A percentile compares a stretch with the other conserved stretches of the same genome.
Evolutionary conservation across 2,329 filamentous ascomycete species (phyloP).

Genomic region (Ascochyta fabae): DNA sequence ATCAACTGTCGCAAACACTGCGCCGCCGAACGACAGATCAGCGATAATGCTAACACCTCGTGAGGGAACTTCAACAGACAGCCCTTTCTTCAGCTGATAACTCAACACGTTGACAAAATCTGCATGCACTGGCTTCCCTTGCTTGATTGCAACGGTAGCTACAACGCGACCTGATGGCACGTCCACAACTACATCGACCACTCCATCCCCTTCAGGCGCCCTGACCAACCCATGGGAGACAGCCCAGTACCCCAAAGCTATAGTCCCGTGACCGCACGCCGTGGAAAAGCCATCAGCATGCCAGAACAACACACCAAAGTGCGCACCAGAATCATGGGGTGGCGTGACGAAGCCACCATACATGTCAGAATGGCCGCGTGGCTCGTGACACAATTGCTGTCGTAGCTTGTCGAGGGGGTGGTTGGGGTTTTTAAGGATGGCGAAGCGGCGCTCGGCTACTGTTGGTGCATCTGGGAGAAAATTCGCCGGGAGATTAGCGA

Average conservation of each 20-base stretch:
- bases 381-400: slow-evolving; percentile 44
- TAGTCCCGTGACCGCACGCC: slow-evolving; percentile 61
- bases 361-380: slow-evolving; percentile 60
- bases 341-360: slow-evolving; percentile 56
- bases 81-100: slow-evolving; percentile 1
- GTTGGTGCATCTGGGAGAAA: slow-evolving; percentile 5
- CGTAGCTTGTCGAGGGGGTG: slow-evolving; percentile 13
- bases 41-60: neutral
- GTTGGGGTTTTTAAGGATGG: slow-evolving; percentile 1
- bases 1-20: slow-evolving; percentile 13
- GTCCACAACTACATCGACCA: slow-evolving; percentile 15
- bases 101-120: slow-evolving; percentile 20
- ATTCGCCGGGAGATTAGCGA: neutral
- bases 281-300: slow-evolving; percentile 58
- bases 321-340: slow-evolving; percentile 54
- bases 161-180: slow-evolving; percentile 18
- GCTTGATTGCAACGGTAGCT: neutral
- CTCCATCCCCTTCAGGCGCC: neutral
- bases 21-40: slow-evolving; percentile 10
- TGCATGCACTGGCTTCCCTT: slow-evolving; percentile 12
- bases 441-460: slow-evolving; percentile 11
- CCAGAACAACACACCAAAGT: slow-evolving; percentile 58
- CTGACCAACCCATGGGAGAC: slow-evolving; percentile 5
- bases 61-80: slow-evolving; percentile 1
- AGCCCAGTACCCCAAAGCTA: slow-evolving; percentile 52